Percentiles rank a stretch among this genome's conserved stretches.
phyloP scores from a whole-genome alignment of 1,139 yeast species.

The Taiozyma sp. region DNA sequence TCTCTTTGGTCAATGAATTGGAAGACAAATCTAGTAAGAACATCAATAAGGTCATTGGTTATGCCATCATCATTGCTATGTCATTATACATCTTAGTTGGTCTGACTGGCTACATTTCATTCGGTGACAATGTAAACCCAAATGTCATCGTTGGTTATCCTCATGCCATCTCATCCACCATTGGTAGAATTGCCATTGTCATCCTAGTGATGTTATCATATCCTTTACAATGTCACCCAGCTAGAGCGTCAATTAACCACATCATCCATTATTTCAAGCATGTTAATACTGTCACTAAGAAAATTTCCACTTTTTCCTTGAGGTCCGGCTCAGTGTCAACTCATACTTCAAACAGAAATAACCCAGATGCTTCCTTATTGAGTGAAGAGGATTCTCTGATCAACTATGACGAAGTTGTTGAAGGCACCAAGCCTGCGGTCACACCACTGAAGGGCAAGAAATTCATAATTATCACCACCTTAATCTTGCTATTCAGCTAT shows the following conservation, averaged over 20 bases:
- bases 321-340: constrained; percentile 3
- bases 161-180: constrained; percentile 49
- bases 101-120: constrained; percentile 61
- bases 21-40: constrained; percentile 46
- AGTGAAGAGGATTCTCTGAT: constrained; percentile 12
- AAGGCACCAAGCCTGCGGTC: constrained; percentile 22
- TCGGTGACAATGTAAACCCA: constrained; percentile 60
- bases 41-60: constrained; percentile 48
- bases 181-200: constrained; percentile 68
- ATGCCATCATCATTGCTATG: constrained; percentile 56
- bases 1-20: constrained; percentile 66
- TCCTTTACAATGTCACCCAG: constrained; percentile 77
- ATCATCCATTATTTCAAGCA: constrained; percentile 43
- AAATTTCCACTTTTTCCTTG: constrained; percentile 11
- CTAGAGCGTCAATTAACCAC: constrained; percentile 67
- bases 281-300: constrained; percentile 16
- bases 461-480: constrained; percentile 60
- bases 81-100: constrained; percentile 57
- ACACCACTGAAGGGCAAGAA: constrained; percentile 32
- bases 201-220: constrained; percentile 63
- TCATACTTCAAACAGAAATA: background rate
- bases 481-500: constrained; percentile 58
- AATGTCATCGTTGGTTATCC: constrained; percentile 71
- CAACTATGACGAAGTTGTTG: constrained; percentile 28
- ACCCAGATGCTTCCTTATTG: background rate